These are phyloP conservation scores for Lavandula angustifolia DNA, from an alignment of 257 asterid genomes.

Conservation along the genomic window DNA sequence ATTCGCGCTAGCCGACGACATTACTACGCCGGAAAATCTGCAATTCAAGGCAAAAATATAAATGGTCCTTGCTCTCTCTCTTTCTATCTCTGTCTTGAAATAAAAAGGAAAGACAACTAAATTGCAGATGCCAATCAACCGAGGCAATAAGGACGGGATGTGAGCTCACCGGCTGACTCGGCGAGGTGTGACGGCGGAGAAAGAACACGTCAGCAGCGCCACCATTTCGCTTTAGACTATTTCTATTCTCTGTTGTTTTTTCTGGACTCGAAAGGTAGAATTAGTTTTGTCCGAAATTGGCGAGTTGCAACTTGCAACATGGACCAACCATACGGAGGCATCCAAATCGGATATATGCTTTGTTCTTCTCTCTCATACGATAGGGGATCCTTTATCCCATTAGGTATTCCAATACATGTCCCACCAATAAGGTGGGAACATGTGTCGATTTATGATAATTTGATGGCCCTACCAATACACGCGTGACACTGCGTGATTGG, in stretches of 20 bases:
- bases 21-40: conserved; percentile 65
- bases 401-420: too few relatives aligned
- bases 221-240: conserved; percentile 44
- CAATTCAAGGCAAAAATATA: conserved; percentile 2
- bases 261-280: background rate
- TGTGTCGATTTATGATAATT: too few relatives aligned
- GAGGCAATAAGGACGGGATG: conserved; percentile 7
- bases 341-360: background rate
- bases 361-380: conserved; percentile 7
- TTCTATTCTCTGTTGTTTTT: conserved; percentile 11
- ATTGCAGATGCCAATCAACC: conserved; percentile 14
- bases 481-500: too few relatives aligned
- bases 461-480: too few relatives aligned
- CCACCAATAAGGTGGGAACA: too few relatives aligned
- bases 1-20: conserved; percentile 69
- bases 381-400: too few relatives aligned
- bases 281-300: background rate
- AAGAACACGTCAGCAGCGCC: conserved; percentile 53
- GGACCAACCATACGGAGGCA: background rate
- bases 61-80: background rate
- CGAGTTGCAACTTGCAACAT: background rate
- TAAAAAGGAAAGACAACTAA: background rate
- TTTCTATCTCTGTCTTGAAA: background rate
- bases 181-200: conserved; percentile 54
- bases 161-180: conserved; percentile 66